Conservation (phyloP, 2,329 filamentous ascomycete species). For the Beauveria asiatica region DNA sequence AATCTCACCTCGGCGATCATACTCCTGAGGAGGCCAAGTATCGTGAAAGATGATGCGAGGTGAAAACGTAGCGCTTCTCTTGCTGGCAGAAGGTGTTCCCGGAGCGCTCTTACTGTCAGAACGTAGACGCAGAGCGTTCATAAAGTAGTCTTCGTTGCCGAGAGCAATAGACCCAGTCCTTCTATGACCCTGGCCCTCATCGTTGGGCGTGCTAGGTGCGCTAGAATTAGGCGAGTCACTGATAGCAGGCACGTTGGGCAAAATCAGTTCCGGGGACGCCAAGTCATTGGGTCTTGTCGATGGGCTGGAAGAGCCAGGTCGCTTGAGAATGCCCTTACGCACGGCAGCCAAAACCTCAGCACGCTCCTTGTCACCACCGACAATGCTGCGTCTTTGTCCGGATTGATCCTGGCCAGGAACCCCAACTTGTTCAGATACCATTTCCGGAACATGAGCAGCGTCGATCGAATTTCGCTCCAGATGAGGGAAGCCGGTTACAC, state of each 20-base stretch:
- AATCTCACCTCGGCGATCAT: slow-evolving; percentile 91
- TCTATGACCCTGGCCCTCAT: slow-evolving; percentile 61
- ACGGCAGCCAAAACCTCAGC: slow-evolving; percentile 88
- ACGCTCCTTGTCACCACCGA: slow-evolving; percentile 82
- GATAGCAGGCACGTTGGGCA: slow-evolving; percentile 53
- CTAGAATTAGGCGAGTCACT: slow-evolving; percentile 77
- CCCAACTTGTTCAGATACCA: slow-evolving; percentile 41
- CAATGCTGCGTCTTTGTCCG: slow-evolving; percentile 71
- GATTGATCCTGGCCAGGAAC: slow-evolving; percentile 54
- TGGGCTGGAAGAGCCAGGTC: slow-evolving; percentile 58
- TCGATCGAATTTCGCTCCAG: slow-evolving; percentile 78
- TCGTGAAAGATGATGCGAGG: slow-evolving; percentile 92
- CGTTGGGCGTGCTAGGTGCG: slow-evolving; percentile 78
- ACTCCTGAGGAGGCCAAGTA: slow-evolving; percentile 91
- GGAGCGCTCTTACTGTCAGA: slow-evolving; percentile 74
- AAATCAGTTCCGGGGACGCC: slow-evolving; percentile 40
- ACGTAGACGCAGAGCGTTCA: slow-evolving; percentile 63
- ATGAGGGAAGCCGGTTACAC: slow-evolving; percentile 73
- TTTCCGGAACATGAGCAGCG: slow-evolving; percentile 40
- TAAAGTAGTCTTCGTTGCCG: slow-evolving; percentile 84
- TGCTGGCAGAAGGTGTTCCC: slow-evolving; percentile 63
- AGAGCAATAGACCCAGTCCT: slow-evolving; percentile 64
- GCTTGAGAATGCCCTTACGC: slow-evolving; percentile 92
- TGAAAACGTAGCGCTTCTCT: slow-evolving; percentile 68
- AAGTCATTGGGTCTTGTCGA: slow-evolving; percentile 54